Evolutionary conservation across 1,284 basidiomycete species (phyloP).

Genomic region (Neonothopanus nambi): DNA sequence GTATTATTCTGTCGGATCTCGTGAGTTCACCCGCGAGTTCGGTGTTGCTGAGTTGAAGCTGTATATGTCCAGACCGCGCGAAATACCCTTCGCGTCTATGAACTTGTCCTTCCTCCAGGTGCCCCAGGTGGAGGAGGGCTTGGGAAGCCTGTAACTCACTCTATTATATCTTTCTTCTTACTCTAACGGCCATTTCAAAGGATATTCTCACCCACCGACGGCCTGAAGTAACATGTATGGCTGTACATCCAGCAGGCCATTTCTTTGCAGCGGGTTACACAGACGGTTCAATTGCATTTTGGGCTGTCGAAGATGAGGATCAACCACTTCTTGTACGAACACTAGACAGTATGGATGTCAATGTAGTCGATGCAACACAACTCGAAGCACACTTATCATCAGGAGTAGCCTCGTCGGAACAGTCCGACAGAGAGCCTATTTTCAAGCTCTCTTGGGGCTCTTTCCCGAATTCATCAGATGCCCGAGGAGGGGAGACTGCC

Average conservation of each 20-base stretch:
- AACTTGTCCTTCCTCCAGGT: conserved; percentile 71
- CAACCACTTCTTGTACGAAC: conserved; percentile 82
- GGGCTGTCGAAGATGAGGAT: conserved; percentile 81
- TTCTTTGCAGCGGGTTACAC: conserved; percentile 73
- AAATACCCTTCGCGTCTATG: conserved; percentile 64
- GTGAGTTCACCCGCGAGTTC: conserved; percentile 37
- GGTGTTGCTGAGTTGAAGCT: not conserved
- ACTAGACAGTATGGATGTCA: conserved; percentile 55
- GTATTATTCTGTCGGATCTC: conserved; percentile 73
- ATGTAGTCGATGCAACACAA: conserved; percentile 46
- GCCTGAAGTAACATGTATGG: conserved; percentile 71
- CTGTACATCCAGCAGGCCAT: conserved; percentile 71
- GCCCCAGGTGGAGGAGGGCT: conserved; percentile 81
- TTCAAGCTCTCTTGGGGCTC: conserved; percentile 88
- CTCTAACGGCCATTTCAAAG: conserved; percentile 31
- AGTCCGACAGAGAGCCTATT: conserved; percentile 67
- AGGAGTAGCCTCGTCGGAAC: conserved; percentile 8
- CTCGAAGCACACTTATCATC: conserved; percentile 43
- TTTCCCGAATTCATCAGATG: conserved; percentile 64
- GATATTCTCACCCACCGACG: conserved; percentile 71
- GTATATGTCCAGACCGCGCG: conserved; percentile 47
- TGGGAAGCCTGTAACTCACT: conserved; percentile 39
- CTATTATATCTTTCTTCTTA: not conserved
- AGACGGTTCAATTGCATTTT: conserved; percentile 89
- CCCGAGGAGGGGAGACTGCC: conserved; percentile 66